Conservation (phyloP, 2,329 filamentous ascomycete genomes). For the Claviceps arundinis region DNA sequence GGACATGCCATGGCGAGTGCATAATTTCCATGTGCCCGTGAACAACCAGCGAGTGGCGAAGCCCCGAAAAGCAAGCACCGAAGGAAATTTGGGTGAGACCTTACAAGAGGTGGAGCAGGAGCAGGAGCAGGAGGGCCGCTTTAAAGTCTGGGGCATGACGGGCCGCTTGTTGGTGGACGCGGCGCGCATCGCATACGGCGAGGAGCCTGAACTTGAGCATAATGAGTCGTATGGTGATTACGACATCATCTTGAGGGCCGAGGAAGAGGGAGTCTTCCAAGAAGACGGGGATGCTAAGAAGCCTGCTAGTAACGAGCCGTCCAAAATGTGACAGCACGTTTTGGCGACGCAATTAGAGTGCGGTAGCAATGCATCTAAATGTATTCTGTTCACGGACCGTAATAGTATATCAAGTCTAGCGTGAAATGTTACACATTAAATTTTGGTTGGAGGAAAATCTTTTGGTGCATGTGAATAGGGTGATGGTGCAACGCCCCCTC, state of each 20-base stretch:
- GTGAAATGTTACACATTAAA: not conserved
- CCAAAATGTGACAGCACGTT: conserved; percentile 17
- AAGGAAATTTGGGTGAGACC: conserved; percentile 30
- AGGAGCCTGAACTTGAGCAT: conserved; percentile 74
- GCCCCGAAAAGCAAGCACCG: conserved; percentile 30
- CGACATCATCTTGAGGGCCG: conserved; percentile 32
- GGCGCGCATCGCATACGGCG: conserved; percentile 68
- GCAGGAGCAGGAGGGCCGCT: conserved; percentile 41
- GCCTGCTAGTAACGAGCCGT: conserved; percentile 15
- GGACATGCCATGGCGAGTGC: conserved; percentile 65
- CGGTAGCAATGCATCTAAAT: not conserved
- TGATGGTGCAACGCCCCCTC: not conserved
- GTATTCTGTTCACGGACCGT: not conserved
- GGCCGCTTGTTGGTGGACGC: conserved; percentile 81
- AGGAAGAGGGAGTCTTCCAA: conserved; percentile 32
- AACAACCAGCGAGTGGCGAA: conserved; percentile 55
- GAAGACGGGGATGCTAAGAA: conserved; percentile 22
- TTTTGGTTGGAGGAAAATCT: too few species aligned
- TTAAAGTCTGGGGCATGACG: conserved; percentile 92
- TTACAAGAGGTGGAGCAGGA: conserved; percentile 37
- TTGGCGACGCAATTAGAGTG: not conserved
- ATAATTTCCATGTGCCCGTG: conserved; percentile 84
- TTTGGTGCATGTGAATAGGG: not conserved
- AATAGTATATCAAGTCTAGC: not conserved
- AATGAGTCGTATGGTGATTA: conserved; percentile 41